Evolutionary conservation across 2,329 filamentous ascomycete genomes (phyloP).

Genomic region (Talaromyces verruculosus): DNA sequence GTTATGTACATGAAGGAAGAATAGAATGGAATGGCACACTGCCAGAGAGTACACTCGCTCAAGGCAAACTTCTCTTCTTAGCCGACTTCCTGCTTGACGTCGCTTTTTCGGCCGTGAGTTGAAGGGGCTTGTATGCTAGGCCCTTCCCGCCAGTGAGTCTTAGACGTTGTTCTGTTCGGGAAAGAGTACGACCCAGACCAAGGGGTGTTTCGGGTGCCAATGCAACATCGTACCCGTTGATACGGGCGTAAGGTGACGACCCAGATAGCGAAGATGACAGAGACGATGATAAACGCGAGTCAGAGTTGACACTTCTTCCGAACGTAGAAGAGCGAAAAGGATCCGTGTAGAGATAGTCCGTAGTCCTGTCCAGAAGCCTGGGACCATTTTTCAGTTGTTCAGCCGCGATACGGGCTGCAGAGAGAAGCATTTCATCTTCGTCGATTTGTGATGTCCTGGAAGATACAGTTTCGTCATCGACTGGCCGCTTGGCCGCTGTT

Average conservation of each 20-base stretch:
- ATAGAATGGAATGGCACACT: background rate
- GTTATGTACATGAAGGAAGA: constrained; percentile 14
- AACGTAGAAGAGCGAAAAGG: constrained; percentile 31
- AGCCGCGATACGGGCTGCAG: constrained; percentile 43
- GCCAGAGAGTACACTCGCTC: background rate
- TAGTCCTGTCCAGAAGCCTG: constrained; percentile 32
- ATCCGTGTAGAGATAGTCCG: constrained; percentile 28
- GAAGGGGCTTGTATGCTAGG: constrained; percentile 43
- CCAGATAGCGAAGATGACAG: constrained; percentile 30
- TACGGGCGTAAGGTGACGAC: constrained; percentile 30
- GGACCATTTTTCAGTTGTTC: constrained; percentile 41
- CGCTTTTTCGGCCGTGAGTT: constrained; percentile 30
- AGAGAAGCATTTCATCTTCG: constrained; percentile 45
- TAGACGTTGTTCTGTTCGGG: constrained; percentile 46
- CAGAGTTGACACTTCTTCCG: constrained; percentile 28
- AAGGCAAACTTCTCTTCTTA: constrained; percentile 5
- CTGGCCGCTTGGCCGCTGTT: constrained; percentile 27
- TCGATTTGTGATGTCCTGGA: constrained; percentile 35
- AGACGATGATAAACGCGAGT: constrained; percentile 28
- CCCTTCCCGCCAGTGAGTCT: constrained; percentile 45
- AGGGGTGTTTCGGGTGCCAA: constrained; percentile 40
- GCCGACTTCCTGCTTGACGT: constrained; percentile 19
- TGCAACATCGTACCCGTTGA: constrained; percentile 44
- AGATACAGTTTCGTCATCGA: constrained; percentile 26
- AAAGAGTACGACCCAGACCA: constrained; percentile 42